Conservation (phyloP, 495 filamentous ascomycete species). For the Saxophila tyrrhenica region DNA sequence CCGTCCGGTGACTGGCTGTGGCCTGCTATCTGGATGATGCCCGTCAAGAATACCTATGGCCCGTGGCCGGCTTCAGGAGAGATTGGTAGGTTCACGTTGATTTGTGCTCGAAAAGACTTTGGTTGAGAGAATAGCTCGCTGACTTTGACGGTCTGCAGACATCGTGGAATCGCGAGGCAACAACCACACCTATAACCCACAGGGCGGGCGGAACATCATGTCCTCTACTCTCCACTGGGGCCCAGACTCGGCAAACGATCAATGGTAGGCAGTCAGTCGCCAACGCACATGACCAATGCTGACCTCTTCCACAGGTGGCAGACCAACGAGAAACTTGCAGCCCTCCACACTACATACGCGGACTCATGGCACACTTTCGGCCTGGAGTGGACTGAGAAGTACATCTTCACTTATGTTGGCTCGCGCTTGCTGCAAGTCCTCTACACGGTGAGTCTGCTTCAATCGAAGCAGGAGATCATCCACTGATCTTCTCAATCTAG, state of each 20-base stretch:
- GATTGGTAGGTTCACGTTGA: conserved; percentile 37
- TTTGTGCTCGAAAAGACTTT: background rate
- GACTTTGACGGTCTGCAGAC: conserved; percentile 24
- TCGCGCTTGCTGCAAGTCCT: conserved; percentile 66
- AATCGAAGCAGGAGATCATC: background rate
- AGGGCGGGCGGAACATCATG: conserved; percentile 72
- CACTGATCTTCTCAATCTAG: background rate
- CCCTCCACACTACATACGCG: conserved; percentile 64
- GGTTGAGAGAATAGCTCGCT: background rate
- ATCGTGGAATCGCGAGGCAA: conserved; percentile 71
- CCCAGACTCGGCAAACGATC: conserved; percentile 49
- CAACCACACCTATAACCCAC: conserved; percentile 51
- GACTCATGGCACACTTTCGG: conserved; percentile 60
- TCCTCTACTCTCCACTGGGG: conserved; percentile 76
- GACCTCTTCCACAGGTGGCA: conserved; percentile 50
- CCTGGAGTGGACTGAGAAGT: conserved; percentile 78
- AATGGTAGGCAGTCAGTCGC: too few relatives aligned
- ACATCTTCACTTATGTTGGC: conserved; percentile 78
- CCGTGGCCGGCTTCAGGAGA: conserved; percentile 73
- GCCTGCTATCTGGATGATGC: conserved; percentile 91
- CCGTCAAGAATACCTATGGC: conserved; percentile 58
- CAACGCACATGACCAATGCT: too few relatives aligned
- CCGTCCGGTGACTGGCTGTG: conserved; percentile 76
- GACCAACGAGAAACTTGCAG: conserved; percentile 61
- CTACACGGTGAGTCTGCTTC: conserved; percentile 37